Conservation (phyloP, 2,329 filamentous ascomycete species). For the Ceratocystis eucalypticola region DNA sequence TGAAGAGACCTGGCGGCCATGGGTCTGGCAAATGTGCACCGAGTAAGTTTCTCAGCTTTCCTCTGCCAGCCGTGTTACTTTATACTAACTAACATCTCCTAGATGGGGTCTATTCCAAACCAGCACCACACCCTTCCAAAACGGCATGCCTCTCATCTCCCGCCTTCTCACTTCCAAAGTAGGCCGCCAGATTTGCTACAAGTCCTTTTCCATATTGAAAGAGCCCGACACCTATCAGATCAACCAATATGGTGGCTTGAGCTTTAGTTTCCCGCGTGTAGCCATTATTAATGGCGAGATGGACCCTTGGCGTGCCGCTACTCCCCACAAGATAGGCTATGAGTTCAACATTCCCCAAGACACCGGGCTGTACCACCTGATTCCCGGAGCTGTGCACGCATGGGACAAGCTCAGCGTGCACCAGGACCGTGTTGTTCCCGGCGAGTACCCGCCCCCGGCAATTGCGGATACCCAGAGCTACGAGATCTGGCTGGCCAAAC, state of each 20-base stretch:
- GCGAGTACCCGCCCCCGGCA: conserved; percentile 42
- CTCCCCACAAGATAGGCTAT: conserved; percentile 52
- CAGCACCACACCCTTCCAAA: conserved; percentile 51
- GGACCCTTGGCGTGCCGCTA: conserved; percentile 68
- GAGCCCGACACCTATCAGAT: conserved; percentile 51
- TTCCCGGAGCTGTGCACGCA: conserved; percentile 63
- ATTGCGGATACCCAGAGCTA: conserved; percentile 45
- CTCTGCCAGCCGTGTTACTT: not conserved
- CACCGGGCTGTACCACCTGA: conserved; percentile 58
- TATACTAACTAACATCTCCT: conserved; percentile 18
- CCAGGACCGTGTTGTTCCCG: conserved; percentile 41
- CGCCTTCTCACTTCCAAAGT: conserved; percentile 54
- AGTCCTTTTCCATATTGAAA: conserved; percentile 54
- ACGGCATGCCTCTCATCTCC: conserved; percentile 56
- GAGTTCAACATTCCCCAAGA: conserved; percentile 44
- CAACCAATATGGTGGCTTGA: conserved; percentile 64
- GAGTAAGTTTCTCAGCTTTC: conserved; percentile 28
- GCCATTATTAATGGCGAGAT: conserved; percentile 65
- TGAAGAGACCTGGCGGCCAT: conserved; percentile 23
- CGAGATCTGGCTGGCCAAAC: conserved; percentile 48
- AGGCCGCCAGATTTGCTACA: conserved; percentile 46
- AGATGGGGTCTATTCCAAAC: conserved; percentile 71
- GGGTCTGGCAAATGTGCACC: conserved; percentile 43
- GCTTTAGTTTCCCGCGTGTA: conserved; percentile 59
- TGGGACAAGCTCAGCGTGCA: conserved; percentile 65